Conservation (phyloP, 192 early-diverging fungal genomes). For the Dissophora globulifera region DNA sequence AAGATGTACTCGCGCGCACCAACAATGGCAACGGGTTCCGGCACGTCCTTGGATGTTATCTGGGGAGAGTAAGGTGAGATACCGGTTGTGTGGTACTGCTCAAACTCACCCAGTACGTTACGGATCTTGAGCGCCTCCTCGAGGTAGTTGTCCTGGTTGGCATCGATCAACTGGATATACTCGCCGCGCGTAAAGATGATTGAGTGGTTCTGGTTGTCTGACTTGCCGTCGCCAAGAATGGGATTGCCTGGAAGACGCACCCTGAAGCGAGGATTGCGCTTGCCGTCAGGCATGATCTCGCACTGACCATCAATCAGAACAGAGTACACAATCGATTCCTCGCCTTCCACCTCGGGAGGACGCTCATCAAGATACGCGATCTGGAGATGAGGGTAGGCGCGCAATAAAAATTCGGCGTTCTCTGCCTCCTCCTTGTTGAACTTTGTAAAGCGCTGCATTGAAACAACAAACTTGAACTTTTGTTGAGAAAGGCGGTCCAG, state of each 20-base stretch:
- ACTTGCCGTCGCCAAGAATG: slow-evolving; percentile 92
- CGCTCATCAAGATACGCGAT: slow-evolving; percentile 84
- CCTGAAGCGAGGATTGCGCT: slow-evolving; percentile 79
- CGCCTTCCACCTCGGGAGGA: slow-evolving; percentile 69
- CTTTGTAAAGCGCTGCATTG: slow-evolving; percentile 86
- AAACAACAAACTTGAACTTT: slow-evolving; percentile 88
- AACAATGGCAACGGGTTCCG: slow-evolving; percentile 85
- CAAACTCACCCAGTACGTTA: slow-evolving; percentile 88
- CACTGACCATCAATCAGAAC: slow-evolving; percentile 85
- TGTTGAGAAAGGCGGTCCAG: slow-evolving; percentile 71
- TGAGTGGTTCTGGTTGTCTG: slow-evolving; percentile 90
- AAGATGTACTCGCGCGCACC: slow-evolving; percentile 90
- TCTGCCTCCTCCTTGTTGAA: slow-evolving; percentile 83
- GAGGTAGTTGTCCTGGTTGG: slow-evolving; percentile 94
- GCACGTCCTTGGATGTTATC: slow-evolving; percentile 57
- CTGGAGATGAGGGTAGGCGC: slow-evolving; percentile 80
- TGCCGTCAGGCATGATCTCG: slow-evolving; percentile 72
- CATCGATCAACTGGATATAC: slow-evolving; percentile 87
- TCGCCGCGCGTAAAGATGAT: slow-evolving; percentile 89
- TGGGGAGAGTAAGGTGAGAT: slow-evolving; percentile 77
- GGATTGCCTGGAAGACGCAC: slow-evolving; percentile 85
- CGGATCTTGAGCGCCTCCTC: slow-evolving; percentile 91
- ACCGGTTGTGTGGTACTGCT: slow-evolving; percentile 72
- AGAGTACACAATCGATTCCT: slow-evolving; percentile 64
- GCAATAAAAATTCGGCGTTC: slow-evolving; percentile 78